Base-by-base conservation (phyloP, 768 basidiomycete species). In the Kwoniella dejecticola region DNA sequence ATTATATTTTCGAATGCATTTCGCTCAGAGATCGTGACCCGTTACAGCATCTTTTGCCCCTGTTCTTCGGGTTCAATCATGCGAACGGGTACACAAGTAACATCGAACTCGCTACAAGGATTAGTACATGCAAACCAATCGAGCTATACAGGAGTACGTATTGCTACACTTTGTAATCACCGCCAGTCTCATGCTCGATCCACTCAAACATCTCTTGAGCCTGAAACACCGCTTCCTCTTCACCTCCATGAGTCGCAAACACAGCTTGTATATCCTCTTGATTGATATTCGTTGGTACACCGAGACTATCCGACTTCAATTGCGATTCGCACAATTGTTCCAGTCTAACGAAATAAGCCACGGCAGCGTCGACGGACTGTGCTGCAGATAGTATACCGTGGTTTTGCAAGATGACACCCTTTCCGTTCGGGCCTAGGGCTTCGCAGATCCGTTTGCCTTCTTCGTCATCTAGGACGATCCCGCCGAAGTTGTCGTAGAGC, bases 371-470 rank as follows among this genome's bases (percentile, higher is more conserved):
- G n/a, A 61, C 59, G 26, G 53, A 41, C 24, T 46, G 45, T 8
- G 64, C 68, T 27, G 62, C 64, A 1, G 68, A 38, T 38, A 69
- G 60, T 15, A 72, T 24, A 11, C 66, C 68, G 36, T 69, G 66
- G 52, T 68, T 70, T 26, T 57, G 59, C 8, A 70, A 24, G 26
- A 72, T 62, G 49, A 68, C 58, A 7, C 64, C 57, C 36, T 62
- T 64, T 21, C 46, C 46, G 12, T 64, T 60, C 6, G 64, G 46
- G 13, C 62, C 64, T 11, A 70, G 63, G 10, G 62, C 62, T 11
- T 75, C 69, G 10, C 82, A 81, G 55, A 85, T 84, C 23, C 81
- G 77, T 31, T 70, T 64, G n/a, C 83, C 83, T 72, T 85, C 83
- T 40, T 81, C 79, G 12, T 79, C 70, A 17, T 81, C 81, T 17